phyloP scores from a whole-genome alignment of 768 basidiomycete species.

The Calvatia gigantea region DNA sequence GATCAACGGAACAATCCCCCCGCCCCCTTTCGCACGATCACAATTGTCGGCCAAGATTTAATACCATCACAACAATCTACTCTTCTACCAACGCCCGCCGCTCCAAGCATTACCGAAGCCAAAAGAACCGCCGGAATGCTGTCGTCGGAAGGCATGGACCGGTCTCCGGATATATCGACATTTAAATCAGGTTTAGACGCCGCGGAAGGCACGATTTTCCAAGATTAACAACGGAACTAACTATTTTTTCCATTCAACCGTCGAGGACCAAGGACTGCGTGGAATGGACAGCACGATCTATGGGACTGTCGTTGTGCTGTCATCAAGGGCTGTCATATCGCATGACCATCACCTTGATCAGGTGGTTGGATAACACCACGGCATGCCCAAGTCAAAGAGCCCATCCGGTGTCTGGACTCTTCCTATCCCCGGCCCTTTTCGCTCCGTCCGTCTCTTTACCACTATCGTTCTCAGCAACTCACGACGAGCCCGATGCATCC shows the following conservation, averaged over 20 bases:
- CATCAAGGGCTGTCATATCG: slow-evolving; percentile 1
- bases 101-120: neutral
- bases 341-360: slow-evolving; percentile 1
- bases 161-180: neutral
- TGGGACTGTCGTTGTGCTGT: neutral
- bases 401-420: too few relatives aligned
- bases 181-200: neutral
- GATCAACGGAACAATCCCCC: neutral
- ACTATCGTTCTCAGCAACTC: neutral
- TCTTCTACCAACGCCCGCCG: neutral
- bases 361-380: neutral
- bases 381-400: neutral
- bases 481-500: neutral
- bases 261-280: too few relatives aligned
- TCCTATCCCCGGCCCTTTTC: neutral
- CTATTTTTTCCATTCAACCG: neutral
- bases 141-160: neutral
- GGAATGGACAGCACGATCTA: neutral
- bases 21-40: neutral
- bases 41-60: neutral
- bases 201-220: neutral
- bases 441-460: neutral
- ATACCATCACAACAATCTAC: neutral
- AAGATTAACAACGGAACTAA: neutral
- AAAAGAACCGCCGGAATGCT: neutral